Percentiles rank a stretch among this genome's conserved stretches.
Conservation (phyloP, 2,329 filamentous ascomycete genomes). For the Aspergillus pseudonomiae region DNA sequence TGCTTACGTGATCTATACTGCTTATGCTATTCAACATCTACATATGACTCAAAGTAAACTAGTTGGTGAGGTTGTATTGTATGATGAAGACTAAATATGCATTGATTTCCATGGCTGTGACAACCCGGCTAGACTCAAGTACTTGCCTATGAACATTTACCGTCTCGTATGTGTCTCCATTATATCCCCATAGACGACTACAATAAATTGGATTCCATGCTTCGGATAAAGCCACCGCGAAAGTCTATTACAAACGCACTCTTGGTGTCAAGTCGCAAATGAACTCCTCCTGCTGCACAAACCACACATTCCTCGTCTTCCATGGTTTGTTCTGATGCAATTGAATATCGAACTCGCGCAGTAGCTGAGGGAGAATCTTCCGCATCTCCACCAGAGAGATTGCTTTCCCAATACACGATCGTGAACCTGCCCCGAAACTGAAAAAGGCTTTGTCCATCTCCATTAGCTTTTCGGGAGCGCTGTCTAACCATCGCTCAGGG, state of each 20-base stretch:
- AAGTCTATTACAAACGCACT: neutral
- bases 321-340: neutral
- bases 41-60: no score
- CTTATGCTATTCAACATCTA: neutral
- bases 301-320: constrained; percentile 3
- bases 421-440: constrained; percentile 34
- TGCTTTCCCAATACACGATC: constrained; percentile 37
- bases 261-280: neutral
- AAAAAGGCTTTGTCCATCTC: constrained; percentile 36
- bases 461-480: constrained; percentile 25
- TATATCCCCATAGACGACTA: no score
- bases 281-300: constrained; percentile 1
- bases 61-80: neutral
- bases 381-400: constrained; percentile 38
- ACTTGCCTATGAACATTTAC: neutral
- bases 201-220: neutral
- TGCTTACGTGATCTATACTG: neutral
- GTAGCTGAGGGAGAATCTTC: constrained; percentile 34
- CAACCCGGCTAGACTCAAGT: neutral
- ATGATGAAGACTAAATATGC: no score
- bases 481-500: constrained; percentile 52
- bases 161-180: neutral
- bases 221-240: neutral
- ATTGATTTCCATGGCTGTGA: no score
- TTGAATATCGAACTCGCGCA: constrained; percentile 13